phyloP scores from a whole-genome alignment of 805 yeast species.

The Metschnikowia chrysomelidarum region DNA sequence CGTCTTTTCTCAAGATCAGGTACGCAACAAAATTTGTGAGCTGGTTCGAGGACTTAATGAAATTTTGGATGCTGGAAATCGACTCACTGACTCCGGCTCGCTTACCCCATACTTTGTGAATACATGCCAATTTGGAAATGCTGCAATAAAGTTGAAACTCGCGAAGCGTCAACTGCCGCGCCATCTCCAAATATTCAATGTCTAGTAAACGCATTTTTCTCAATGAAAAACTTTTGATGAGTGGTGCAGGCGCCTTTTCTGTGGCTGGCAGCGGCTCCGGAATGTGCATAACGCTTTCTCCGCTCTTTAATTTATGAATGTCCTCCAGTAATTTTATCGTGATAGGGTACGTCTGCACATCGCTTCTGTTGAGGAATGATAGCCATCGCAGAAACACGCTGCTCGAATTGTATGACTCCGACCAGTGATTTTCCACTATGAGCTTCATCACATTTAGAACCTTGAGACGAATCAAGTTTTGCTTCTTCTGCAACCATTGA shows the following conservation, averaged over 20 bases:
- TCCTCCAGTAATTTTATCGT: conserved; percentile 28
- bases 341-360: conserved; percentile 26
- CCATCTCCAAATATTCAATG: conserved; percentile 71
- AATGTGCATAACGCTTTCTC: conserved; percentile 21
- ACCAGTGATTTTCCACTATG: conserved; percentile 71
- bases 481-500: conserved; percentile 70
- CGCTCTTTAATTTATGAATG: conserved; percentile 26
- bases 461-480: conserved; percentile 61
- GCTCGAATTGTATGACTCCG: conserved; percentile 53
- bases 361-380: conserved; percentile 23
- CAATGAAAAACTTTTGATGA: conserved; percentile 33
- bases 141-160: conserved; percentile 69
- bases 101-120: conserved; percentile 74
- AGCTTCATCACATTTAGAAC: conserved; percentile 66
- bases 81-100: conserved; percentile 54
- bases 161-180: conserved; percentile 78
- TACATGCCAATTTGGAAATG: conserved; percentile 69
- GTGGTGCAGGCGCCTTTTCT: conserved; percentile 41
- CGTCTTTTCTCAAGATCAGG: conserved; percentile 64
- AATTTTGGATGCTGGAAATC: conserved; percentile 47
- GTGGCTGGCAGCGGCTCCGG: conserved; percentile 31
- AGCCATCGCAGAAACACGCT: conserved; percentile 38
- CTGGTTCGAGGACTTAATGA: conserved; percentile 73
- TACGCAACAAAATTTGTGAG: conserved; percentile 80
- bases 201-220: conserved; percentile 54